phyloP scores from a whole-genome alignment of 352 stramenopile species.

The Globisporangium nunn region DNA sequence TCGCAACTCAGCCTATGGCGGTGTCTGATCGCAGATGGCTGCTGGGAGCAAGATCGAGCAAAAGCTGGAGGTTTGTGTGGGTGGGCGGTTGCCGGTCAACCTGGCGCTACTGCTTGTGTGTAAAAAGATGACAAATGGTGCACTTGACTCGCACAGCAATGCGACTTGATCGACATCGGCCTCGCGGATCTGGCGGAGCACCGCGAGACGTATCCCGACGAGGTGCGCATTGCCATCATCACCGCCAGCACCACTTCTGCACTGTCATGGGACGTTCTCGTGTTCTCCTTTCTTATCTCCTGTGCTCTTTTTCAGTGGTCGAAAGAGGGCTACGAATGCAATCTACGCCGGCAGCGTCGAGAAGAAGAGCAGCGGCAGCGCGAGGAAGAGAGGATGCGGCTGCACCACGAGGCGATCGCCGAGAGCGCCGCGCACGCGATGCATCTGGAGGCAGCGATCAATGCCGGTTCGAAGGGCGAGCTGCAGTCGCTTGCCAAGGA shows the following conservation, averaged over 20 bases:
- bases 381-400: constrained; percentile 56
- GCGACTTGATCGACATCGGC: constrained; percentile 74
- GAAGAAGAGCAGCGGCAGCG: constrained; percentile 61
- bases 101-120: no score
- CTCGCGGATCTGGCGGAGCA: constrained; percentile 68
- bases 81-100: background rate
- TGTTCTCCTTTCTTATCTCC: background rate
- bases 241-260: no score
- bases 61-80: constrained; percentile 49
- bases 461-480: constrained; percentile 29
- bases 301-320: constrained; percentile 38
- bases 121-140: no score
- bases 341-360: constrained; percentile 42
- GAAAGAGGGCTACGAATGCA: constrained; percentile 35
- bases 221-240: constrained; percentile 25
- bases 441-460: constrained; percentile 66
- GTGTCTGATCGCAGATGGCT: constrained; percentile 25
- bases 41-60: constrained; percentile 58
- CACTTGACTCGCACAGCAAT: constrained; percentile 37
- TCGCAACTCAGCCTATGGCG: background rate
- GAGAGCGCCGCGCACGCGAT: constrained; percentile 68
- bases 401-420: constrained; percentile 65
- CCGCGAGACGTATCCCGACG: constrained; percentile 52
- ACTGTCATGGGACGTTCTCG: background rate
- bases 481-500: constrained; percentile 60